These are phyloP conservation scores for Phoma sp. DNA, from an alignment of 2,329 filamentous ascomycete genomes.

Conservation along the genomic window DNA sequence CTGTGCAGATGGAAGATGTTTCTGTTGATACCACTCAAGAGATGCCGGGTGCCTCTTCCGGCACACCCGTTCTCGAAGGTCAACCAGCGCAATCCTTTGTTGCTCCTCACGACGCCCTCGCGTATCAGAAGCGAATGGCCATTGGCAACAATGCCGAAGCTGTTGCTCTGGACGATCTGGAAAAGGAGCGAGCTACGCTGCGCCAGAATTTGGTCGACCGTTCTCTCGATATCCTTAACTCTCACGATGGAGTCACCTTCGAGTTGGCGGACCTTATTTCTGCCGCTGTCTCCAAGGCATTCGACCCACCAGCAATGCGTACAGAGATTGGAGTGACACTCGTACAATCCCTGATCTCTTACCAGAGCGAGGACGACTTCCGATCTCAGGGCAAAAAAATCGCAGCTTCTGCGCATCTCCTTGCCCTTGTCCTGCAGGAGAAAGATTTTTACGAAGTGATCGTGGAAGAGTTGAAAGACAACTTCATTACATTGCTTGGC, in stretches of 20 bases:
- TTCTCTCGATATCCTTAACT: conserved; percentile 86
- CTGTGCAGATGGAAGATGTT: conserved; percentile 49
- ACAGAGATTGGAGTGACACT: conserved; percentile 83
- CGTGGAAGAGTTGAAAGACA: conserved; percentile 75
- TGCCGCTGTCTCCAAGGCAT: conserved; percentile 69
- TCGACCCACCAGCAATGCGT: conserved; percentile 63
- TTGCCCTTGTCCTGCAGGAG: conserved; percentile 87
- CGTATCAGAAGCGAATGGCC: conserved; percentile 42
- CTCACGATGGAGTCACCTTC: conserved; percentile 86
- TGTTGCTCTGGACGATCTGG: conserved; percentile 77
- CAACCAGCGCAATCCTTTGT: conserved; percentile 19
- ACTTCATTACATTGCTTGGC: conserved; percentile 74
- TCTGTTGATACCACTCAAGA: conserved; percentile 21
- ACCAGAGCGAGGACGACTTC: conserved; percentile 64
- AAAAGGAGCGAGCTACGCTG: conserved; percentile 74
- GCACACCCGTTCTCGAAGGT: conserved; percentile 27
- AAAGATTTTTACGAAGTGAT: conserved; percentile 79
- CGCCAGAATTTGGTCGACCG: conserved; percentile 83
- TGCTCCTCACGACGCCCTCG: conserved; percentile 33
- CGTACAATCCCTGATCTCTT: conserved; percentile 78
- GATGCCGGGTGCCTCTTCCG: conserved; percentile 17
- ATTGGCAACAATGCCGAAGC: conserved; percentile 45
- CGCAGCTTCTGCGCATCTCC: conserved; percentile 87
- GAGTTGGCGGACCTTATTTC: conserved; percentile 88
- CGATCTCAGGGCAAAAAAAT: conserved; percentile 70